phyloP scores from a whole-genome alignment of 495 filamentous ascomycete species.

The Penicillium atrosanguineum region DNA sequence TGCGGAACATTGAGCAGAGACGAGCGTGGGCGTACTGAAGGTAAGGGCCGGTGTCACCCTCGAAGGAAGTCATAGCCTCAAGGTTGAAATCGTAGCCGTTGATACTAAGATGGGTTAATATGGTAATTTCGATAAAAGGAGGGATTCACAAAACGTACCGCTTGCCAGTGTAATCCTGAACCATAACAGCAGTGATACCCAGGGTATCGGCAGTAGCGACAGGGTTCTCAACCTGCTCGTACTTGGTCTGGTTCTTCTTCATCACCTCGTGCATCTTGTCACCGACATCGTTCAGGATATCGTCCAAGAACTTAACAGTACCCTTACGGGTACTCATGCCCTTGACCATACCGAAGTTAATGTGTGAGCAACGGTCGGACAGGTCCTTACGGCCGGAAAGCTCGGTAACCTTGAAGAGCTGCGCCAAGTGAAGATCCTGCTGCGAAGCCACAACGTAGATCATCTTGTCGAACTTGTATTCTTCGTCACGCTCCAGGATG shows the following conservation, averaged over 20 bases:
- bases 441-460: constrained; percentile 71
- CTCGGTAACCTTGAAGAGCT: constrained; percentile 70
- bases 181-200: constrained; percentile 68
- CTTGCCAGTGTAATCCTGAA: constrained; percentile 70
- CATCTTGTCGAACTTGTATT: constrained; percentile 71
- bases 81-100: constrained; percentile 69
- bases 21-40: constrained; percentile 69
- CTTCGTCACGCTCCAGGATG: constrained; percentile 58
- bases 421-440: constrained; percentile 69
- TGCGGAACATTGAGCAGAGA: constrained; percentile 61
- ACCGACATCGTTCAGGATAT: constrained; percentile 61
- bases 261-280: constrained; percentile 75
- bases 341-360: constrained; percentile 72
- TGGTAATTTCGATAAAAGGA: background rate
- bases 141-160: constrained; percentile 41
- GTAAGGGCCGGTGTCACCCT: constrained; percentile 69
- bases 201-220: constrained; percentile 53
- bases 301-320: constrained; percentile 68
- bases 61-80: constrained; percentile 66
- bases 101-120: constrained; percentile 41
- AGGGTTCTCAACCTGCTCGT: constrained; percentile 62
- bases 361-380: constrained; percentile 61
- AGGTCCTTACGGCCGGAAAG: constrained; percentile 64
- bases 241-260: constrained; percentile 62
- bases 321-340: constrained; percentile 70